Base-by-base conservation (phyloP, 352 stramenopile species). In the Albugo candida region DNA sequence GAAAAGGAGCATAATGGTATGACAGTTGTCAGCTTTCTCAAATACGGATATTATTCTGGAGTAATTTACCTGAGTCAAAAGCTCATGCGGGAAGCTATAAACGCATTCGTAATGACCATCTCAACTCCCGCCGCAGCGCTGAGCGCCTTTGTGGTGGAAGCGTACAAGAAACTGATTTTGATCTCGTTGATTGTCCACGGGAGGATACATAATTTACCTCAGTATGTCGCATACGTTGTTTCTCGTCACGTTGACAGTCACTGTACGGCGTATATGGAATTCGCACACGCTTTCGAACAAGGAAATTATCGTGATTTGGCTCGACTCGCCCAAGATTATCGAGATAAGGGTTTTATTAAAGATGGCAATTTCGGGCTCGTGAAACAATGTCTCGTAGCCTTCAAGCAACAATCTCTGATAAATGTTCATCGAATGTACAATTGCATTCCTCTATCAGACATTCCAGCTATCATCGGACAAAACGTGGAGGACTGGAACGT, bases 11-110 rank as follows among this genome's bases (percentile, higher is more conserved):
- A 59, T 36, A 60, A 76, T 49, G 48, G 78, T 0, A 55, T 86
- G 39, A 65, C 36, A 11, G 43, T 56, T 14, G 69, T 83, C 16
- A 71, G 89, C 56, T 79, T 88, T 47, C 53, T 88, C 44, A 58
- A 70, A 44, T 92, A 92, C 51, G 70, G 71, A 43, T 92, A 88
- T 63, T 89, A 89, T 49, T 77, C 72, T 39, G 80, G 74, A 12
- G 43, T 86, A 38, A 47, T 89, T 16, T 78, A 71, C 46, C 49
- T 84, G 12, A 77, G 80, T 1, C 57, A 84, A 55, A 89, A 88
- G 59, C 64, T 67, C 17, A 87, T 75, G 49, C 62, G 78, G 39
- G 67, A 85, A 13, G 74, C 80, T 8, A 64, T 77, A 12, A 67
- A 86, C 27, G 71, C 82, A 20, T 74, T 92, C 41, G 57, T 78